Evolutionary conservation across 257 asterid genomes (phyloP).

Genomic region (Solanum pennellii): DNA sequence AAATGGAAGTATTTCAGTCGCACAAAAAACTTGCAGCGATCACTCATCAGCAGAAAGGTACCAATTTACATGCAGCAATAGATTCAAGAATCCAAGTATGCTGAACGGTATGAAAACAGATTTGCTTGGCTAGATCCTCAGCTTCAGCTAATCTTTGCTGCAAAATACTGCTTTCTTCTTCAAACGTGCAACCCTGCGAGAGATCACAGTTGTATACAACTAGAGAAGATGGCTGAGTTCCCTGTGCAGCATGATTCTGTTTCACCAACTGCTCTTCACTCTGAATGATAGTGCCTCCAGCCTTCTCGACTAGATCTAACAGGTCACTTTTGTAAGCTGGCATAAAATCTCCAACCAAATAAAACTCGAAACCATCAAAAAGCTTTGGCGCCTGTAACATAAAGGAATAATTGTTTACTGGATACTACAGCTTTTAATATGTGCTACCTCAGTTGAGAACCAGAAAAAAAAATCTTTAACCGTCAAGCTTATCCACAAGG

Average conservation of each 20-base stretch:
- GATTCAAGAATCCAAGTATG: conserved; percentile 95
- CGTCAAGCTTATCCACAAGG: not conserved
- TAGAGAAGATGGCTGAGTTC: conserved; percentile 1
- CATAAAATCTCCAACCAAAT: conserved; percentile 48
- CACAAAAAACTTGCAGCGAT: not conserved
- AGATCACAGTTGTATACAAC: conserved; percentile 46
- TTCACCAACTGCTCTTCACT: conserved; percentile 21
- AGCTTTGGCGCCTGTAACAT: conserved; percentile 62
- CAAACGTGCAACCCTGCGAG: conserved; percentile 19
- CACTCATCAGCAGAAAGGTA: conserved; percentile 12
- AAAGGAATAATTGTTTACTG: not conserved
- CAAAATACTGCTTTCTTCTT: conserved; percentile 20
- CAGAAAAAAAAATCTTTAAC: not conserved
- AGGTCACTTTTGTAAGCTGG: conserved; percentile 54
- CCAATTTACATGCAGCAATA: conserved; percentile 50
- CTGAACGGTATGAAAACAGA: conserved; percentile 27
- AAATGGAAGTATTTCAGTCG: not conserved
- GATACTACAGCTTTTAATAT: not conserved
- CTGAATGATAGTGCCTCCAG: conserved; percentile 51
- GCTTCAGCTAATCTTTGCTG: conserved; percentile 38
- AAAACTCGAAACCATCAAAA: conserved; percentile 48
- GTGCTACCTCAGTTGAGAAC: not conserved
- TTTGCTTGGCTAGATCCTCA: conserved; percentile 18
- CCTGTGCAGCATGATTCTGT: not conserved
- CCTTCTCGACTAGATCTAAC: conserved; percentile 44